Evolutionary conservation across 2,329 filamentous ascomycete species (phyloP), one percentile per base, ranked within the genome.

Genomic region (Tympanopsis confertula): DNA sequence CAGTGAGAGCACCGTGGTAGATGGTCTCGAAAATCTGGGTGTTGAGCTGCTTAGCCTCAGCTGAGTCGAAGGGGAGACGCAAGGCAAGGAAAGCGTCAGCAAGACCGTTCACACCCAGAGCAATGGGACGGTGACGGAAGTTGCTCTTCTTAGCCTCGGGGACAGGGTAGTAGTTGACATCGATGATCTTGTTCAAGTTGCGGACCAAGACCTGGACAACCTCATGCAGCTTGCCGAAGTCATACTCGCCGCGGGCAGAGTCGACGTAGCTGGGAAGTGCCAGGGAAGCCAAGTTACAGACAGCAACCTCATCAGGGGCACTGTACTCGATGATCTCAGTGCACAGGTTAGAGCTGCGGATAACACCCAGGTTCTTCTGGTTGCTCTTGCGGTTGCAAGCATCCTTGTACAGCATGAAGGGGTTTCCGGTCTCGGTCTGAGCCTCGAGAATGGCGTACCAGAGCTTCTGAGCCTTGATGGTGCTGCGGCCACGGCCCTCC

Each of bases 401-500:
- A 65, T 98, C 91, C 74, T 98, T 98, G 80, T 98, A 98, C 42
- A 96, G 80, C 86, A 98, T 98, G 68, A 94, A 98, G 36, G 91
- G 91, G 65, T 94, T 96, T 50, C 91, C 91, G 35, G 91, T 98
- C 77, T 98, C 91, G 22, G 89, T 96, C 69, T 98, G 91, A 36
- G 91, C 86, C 67, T 98, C 91, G 35, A 98, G 76, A 47, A 98
- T 94, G 48, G 89, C 87, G 58, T 96, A 96, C 91, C 91, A 98
- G 41, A 98, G 81, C 74, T 98, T 98, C 72, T 98, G 91, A 18
- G 91, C 91, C 64, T 94, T 91, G 55, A 98, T 69, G 15, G 85
- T 95, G 68, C 83, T 82, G 47, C 88, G 86, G 46, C 91, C 89
- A 52, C 83, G 80, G 49, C 86, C 86, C 57, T 88, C 83, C 46